Evolutionary conservation across 2,329 filamentous ascomycete genomes (phyloP), one percentile per base, ranked within the genome.

Genomic region (Aspergillus sojae): DNA sequence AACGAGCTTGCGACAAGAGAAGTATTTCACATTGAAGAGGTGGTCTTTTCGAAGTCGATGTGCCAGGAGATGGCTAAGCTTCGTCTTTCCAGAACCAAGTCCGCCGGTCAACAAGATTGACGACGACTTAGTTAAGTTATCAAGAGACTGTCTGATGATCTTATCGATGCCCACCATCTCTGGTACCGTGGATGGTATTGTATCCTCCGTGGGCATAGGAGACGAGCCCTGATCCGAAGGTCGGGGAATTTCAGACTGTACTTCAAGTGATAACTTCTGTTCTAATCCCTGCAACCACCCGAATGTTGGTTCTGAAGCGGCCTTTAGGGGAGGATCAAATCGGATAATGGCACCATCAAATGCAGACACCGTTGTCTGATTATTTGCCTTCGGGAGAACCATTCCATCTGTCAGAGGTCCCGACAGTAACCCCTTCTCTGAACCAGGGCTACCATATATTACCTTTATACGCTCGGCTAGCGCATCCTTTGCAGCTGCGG

Each of bases 341-440:
- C 89, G 89, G 58, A 97, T 72, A 30, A 97, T 86, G 1, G 93
- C 94, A 2, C 95, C 95, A 66, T 93, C 88, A 88, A 94, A 97
- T 16, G 86, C 85, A 48, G 85, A 82, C 5, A 84, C 58, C 76
- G 81, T 68, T 79, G 73, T 84, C n/a, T 85, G 80, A 26, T 80
- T 87, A 63, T 84, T 82, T 60, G 84, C 84, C 41, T 82, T 88
- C 1, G 86, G 87, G 23, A 99, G 79, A 16, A 97, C 79, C 80
- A 94, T 91, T 2, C 94, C 94, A 76, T 99, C 93, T 0, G 94
- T 97, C 57, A 99, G 76, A 5, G 95, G 93, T 0, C 95, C 95
- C 61, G 91, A 87, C 1, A 98, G 81, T 21, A 98, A 77, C 1
- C 90, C 88, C 50, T 82, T 79, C 26, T 86, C 85, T 0, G 80